These are phyloP conservation scores for Barnettozyma sp. DNA, from an alignment of 805 yeast genomes.

Conservation along the genomic window DNA sequence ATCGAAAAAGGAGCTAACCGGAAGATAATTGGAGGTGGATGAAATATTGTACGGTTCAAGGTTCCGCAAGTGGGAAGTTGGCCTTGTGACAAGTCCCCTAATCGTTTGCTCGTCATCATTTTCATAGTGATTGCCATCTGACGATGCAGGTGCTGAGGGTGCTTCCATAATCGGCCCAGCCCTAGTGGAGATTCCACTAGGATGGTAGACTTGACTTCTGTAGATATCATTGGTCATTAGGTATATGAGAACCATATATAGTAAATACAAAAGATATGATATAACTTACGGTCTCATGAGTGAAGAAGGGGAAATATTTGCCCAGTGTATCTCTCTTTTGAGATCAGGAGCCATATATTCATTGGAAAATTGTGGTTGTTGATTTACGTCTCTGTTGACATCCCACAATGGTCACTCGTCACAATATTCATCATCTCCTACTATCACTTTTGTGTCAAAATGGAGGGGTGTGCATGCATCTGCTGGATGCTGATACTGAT, in stretches of 20 bases:
- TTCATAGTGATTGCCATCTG: slow-evolving; percentile 5
- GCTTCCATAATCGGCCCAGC: slow-evolving; percentile 5
- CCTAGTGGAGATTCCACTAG: slow-evolving; percentile 16
- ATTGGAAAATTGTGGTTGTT: slow-evolving; percentile 2
- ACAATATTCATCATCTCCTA: too few species aligned
- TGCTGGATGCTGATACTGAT: too few species aligned
- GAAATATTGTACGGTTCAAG: slow-evolving; percentile 3
- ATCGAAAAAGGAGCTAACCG: slow-evolving; percentile 23
- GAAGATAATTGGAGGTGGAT: slow-evolving; percentile 12
- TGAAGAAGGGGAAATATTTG: too few species aligned
- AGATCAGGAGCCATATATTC: too few species aligned
- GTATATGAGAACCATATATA: too few species aligned
- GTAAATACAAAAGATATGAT: too few species aligned
- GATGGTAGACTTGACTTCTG: slow-evolving; percentile 10
- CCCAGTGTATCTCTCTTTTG: too few species aligned
- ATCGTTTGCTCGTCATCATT: slow-evolving; percentile 14
- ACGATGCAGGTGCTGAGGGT: slow-evolving; percentile 10
- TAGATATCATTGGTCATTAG: too few species aligned
- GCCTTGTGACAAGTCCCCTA: slow-evolving; percentile 16
- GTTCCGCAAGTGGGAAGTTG: slow-evolving; percentile 8
- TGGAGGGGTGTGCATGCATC: too few species aligned
- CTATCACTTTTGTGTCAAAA: slow-evolving; percentile 2
- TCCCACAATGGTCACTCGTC: too few species aligned
- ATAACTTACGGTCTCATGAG: too few species aligned
- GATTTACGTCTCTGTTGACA: too few species aligned